Conservation (phyloP, 257 asterid genomes). For the Solanum medicagineum region DNA sequence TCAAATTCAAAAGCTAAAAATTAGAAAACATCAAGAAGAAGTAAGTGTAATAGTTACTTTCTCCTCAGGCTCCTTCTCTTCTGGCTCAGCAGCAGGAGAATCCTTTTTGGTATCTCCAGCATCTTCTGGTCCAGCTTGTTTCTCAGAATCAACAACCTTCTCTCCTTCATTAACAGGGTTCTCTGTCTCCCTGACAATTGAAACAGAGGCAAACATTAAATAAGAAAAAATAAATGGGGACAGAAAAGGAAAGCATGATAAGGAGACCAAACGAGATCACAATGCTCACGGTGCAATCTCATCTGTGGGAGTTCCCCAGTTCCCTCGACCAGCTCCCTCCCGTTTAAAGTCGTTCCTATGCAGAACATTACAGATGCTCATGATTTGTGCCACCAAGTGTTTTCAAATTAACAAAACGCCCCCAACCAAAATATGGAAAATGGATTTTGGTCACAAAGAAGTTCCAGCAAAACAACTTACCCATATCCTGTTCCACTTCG, state of each 20-base stretch:
- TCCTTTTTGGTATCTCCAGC: too few relatives aligned
- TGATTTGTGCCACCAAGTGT: not conserved
- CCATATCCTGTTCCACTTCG: slow-evolving; percentile 30
- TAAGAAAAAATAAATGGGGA: not conserved
- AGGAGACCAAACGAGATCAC: not conserved
- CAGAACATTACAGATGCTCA: not conserved
- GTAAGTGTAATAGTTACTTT: too few relatives aligned
- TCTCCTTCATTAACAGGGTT: slow-evolving; percentile 31
- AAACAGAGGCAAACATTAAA: not conserved
- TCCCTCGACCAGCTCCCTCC: slow-evolving; percentile 62
- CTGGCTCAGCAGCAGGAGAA: too few relatives aligned
- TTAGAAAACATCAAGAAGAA: not conserved
- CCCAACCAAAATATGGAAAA: not conserved
- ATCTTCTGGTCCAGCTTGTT: too few relatives aligned
- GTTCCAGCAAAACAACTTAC: slow-evolving; percentile 4
- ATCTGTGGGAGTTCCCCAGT: slow-evolving; percentile 57
- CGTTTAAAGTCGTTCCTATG: slow-evolving; percentile 43
- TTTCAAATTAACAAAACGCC: not conserved
- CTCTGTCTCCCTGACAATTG: slow-evolving; percentile 26
- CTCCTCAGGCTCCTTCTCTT: too few relatives aligned
- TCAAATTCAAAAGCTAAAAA: not conserved
- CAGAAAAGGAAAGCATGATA: not conserved
- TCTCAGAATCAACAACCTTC: slow-evolving; percentile 20
- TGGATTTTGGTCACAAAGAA: not conserved
- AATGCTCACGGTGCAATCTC: slow-evolving; percentile 36